phyloP scores from a whole-genome alignment of 352 stramenopile species.

The Phytophthora pisi region DNA sequence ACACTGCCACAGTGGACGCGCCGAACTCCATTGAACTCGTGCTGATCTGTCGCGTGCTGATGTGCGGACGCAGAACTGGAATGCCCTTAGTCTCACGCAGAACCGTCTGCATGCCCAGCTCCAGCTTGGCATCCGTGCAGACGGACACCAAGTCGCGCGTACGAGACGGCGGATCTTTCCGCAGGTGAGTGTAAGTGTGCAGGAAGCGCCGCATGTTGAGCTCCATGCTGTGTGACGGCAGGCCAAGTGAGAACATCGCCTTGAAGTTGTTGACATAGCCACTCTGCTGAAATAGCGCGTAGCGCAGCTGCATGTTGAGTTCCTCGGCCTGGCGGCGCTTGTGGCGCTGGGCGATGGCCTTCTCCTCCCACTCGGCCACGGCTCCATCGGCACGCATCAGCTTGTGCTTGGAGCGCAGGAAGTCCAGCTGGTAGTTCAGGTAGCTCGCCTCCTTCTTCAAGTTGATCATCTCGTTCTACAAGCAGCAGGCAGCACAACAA shows the following conservation, averaged over 20 bases:
- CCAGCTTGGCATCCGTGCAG: conserved; percentile 37
- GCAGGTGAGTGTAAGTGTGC: conserved; percentile 42
- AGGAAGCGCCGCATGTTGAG: conserved; percentile 39
- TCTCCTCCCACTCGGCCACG: conserved; percentile 65
- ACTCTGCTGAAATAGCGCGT: conserved; percentile 60
- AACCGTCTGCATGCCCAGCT: conserved; percentile 40
- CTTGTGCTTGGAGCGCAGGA: conserved; percentile 61
- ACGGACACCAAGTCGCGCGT: conserved; percentile 27
- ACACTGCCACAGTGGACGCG: conserved; percentile 34
- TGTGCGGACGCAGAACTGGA: conserved; percentile 29
- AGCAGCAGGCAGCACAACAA: background rate
- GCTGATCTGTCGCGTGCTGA: conserved; percentile 30
- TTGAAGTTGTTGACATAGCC: conserved; percentile 48
- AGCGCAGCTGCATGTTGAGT: conserved; percentile 53
- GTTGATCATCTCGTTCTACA: conserved; percentile 49
- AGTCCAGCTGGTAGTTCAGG: conserved; percentile 51
- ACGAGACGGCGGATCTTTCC: conserved; percentile 35
- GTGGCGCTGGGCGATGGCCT: conserved; percentile 58
- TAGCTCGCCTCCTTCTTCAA: conserved; percentile 53
- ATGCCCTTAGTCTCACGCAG: conserved; percentile 39
- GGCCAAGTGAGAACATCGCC: conserved; percentile 32
- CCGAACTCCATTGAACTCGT: conserved; percentile 40
- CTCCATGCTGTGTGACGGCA: conserved; percentile 24
- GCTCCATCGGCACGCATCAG: conserved; percentile 44
- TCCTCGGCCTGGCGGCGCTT: conserved; percentile 65